Evolutionary conservation across 1,284 basidiomycete species (phyloP), one percentile per base, ranked within the genome.

Genomic region (Kwoniella shivajii): DNA sequence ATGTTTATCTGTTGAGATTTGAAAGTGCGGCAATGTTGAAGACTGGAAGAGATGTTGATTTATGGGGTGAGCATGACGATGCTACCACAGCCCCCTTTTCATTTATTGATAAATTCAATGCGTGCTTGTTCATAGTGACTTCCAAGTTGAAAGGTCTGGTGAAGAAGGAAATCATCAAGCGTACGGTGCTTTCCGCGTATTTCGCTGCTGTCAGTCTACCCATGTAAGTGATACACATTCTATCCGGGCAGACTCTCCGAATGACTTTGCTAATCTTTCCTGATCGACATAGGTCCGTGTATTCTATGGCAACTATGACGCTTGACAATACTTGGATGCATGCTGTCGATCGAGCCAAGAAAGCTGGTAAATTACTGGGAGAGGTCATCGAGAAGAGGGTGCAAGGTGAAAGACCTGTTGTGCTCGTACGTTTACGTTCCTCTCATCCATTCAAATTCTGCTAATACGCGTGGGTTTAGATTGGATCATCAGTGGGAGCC

Each of bases 401-500:
- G 0, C 83, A 84, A 63, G 83, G 83, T 6, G 79, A 82, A 60
- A 74, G 83, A 1, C 83, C 83, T 0, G 80, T 82, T 2, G 68
- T 80, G 0, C 68, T 84, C 29, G 78, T 79, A 30, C 31, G 77
- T 64, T 10, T 34, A 31, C 14, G n/a, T 18, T 45, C n/a, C 16
- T 41, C 13, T 10, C 13, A 14, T 36, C 31, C 20, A 24, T 26
- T 18, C 30, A 33, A 22, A 24, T 48, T 18, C 18, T 14, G 20
- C 41, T 20, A 6, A 13, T 1, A 42, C 22, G 18, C 24, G 30
- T 18, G 16, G 13, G 18, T 4, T 18, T 59, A 80, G 80, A 78
- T 84, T 60, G 84, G 82, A 3, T 80, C 80, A 2, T 82, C 81
- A 1, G 72, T 84, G 6, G 84, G 84, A 9, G 81, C 82, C 0